These are phyloP conservation scores for Malus hybrid DNA, from an alignment of 331 rosid genomes.

Conservation along the genomic window DNA sequence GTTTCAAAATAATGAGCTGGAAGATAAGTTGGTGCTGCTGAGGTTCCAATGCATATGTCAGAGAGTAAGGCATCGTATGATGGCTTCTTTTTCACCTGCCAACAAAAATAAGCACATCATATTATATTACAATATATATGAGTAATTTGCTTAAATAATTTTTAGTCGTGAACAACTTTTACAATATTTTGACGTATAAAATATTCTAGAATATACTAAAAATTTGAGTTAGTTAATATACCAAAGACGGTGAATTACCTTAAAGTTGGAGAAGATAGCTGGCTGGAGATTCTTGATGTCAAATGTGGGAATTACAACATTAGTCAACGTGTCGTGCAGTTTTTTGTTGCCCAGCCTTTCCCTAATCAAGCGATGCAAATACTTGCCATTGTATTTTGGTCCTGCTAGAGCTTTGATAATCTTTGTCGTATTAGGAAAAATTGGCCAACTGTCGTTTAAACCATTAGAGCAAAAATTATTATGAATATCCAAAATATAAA, in stretches of 20 bases:
- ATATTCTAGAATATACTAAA: no score
- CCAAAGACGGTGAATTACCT: conserved; percentile 11
- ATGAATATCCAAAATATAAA: not conserved
- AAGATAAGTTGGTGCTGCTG: conserved; percentile 51
- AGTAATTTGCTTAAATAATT: not conserved
- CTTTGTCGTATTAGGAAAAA: not conserved
- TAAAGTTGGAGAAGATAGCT: conserved; percentile 33
- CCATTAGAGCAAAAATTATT: not conserved
- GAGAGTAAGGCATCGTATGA: conserved; percentile 21
- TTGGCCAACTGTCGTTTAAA: not conserved
- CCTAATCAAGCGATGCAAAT: conserved; percentile 28
- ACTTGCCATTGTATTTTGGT: conserved; percentile 46
- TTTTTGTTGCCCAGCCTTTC: conserved; percentile 30
- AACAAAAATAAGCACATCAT: not conserved
- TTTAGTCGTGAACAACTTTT: not conserved
- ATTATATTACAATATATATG: not conserved
- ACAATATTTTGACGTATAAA: not conserved
- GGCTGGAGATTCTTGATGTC: conserved; percentile 45
- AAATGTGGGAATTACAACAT: conserved; percentile 44
- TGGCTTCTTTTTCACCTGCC: conserved; percentile 22
- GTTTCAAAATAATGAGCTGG: conserved; percentile 38
- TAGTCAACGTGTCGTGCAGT: conserved; percentile 33
- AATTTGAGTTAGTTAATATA: no score
- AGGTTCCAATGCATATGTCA: conserved; percentile 43
- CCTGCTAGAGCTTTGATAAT: conserved; percentile 21